These are phyloP conservation scores for Diutina ranongensis DNA, from an alignment of 1,139 yeast genomes.

Conservation along the genomic window DNA sequence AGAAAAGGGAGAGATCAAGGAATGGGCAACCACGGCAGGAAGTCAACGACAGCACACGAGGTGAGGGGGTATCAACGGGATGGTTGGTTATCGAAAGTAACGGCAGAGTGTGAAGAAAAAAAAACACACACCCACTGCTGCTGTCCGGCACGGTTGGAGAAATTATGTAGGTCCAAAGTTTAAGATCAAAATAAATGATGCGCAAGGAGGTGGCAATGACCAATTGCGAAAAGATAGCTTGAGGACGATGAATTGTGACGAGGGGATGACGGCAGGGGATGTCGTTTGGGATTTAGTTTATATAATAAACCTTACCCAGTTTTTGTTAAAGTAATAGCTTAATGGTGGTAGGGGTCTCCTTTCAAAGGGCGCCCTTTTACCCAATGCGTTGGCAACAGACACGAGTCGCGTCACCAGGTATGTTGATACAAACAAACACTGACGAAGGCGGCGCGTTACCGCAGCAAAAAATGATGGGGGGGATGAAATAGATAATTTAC, in stretches of 20 bases:
- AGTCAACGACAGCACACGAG: not conserved
- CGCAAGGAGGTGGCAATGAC: not conserved
- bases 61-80: not conserved
- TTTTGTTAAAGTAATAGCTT: too few species aligned
- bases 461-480: not conserved
- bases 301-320: too few species aligned
- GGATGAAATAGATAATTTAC: too few species aligned
- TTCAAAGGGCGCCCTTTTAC: not conserved
- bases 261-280: too few species aligned
- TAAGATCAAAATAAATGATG: conserved; percentile 2
- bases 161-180: conserved; percentile 3
- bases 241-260: too few species aligned
- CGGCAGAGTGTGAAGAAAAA: not conserved
- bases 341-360: too few species aligned
- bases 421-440: not conserved
- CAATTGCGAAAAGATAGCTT: not conserved
- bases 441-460: not conserved
- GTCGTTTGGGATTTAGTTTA: too few species aligned
- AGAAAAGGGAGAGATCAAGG: not conserved
- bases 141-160: not conserved
- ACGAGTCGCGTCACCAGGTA: not conserved
- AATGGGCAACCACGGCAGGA: conserved; percentile 3
- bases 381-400: not conserved
- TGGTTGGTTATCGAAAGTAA: not conserved
- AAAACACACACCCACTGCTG: not conserved